A percentile compares a stretch with the other conserved stretches of the same genome.
These are phyloP conservation scores for Fusarium chaquense DNA, from an alignment of 2,329 filamentous ascomycete genomes.

Conservation along the genomic window DNA sequence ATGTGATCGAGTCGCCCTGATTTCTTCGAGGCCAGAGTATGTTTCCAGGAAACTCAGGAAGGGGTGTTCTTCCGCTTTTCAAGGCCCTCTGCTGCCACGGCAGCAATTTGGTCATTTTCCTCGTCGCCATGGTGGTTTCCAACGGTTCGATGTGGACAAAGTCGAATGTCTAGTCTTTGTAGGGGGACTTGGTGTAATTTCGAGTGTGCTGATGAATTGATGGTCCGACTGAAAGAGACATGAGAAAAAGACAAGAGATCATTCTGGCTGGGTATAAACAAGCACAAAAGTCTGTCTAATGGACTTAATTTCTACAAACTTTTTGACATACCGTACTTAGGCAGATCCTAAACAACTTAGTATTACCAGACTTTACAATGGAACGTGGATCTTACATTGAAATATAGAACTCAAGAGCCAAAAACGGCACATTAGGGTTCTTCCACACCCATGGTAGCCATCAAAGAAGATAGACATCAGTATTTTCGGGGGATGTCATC, in stretches of 20 bases:
- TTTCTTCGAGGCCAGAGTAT: not conserved
- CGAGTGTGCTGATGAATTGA: not conserved
- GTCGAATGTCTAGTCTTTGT: not conserved
- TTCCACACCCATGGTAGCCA: not conserved
- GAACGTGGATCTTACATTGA: too few species aligned
- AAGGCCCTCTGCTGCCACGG: not conserved
- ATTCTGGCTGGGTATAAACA: too few species aligned
- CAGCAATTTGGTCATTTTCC: too few species aligned
- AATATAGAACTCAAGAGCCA: not conserved
- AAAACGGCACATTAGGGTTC: not conserved
- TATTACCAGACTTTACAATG: too few species aligned
- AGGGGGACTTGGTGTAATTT: not conserved
- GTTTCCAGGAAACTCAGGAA: not conserved
- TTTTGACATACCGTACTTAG: too few species aligned
- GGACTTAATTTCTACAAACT: too few species aligned
- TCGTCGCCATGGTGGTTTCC: not conserved
- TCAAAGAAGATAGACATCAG: not conserved
- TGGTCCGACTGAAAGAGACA: too few species aligned
- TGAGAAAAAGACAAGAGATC: too few species aligned
- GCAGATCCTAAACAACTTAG: too few species aligned
- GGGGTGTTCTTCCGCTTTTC: not conserved
- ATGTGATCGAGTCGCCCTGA: not conserved
- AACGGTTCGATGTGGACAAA: not conserved
- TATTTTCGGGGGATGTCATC: too few species aligned
- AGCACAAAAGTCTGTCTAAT: too few species aligned